These are phyloP conservation scores for Coelastrella sp. DNA, from an alignment of 139 green algal species.

Conservation along the genomic window DNA sequence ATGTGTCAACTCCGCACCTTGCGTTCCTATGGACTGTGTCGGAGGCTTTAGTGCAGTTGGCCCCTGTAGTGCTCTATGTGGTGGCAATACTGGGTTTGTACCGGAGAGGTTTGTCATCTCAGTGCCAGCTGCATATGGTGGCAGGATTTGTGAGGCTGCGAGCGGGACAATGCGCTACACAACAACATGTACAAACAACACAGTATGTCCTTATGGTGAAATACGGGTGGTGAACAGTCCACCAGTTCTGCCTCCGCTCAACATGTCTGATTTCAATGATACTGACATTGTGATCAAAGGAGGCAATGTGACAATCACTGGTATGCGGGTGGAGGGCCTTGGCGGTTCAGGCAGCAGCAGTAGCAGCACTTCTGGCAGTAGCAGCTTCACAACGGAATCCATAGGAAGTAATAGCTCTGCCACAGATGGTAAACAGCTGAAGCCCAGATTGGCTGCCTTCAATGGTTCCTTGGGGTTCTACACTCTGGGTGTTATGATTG, in stretches of 20 bases:
- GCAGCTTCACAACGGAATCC: not conserved
- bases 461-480: slow-evolving; percentile 26
- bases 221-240: not conserved
- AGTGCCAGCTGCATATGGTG: not conserved
- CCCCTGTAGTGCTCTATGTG: not conserved
- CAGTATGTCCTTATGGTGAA: not conserved
- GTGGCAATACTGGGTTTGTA: not conserved
- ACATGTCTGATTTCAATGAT: not conserved
- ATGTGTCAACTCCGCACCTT: not conserved
- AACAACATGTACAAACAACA: slow-evolving; percentile 4
- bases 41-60: not conserved
- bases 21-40: not conserved
- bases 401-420: not conserved
- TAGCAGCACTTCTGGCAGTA: not conserved
- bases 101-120: not conserved
- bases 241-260: slow-evolving; percentile 6
- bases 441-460: not conserved
- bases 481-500: slow-evolving; percentile 1
- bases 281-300: slow-evolving; percentile 18
- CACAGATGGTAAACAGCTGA: not conserved
- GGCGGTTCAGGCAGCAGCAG: not conserved
- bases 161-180: not conserved
- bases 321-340: not conserved
- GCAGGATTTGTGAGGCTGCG: not conserved
- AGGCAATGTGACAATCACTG: not conserved